Conservation (phyloP, 768 basidiomycete genomes). For the Tulasnella sp. region DNA sequence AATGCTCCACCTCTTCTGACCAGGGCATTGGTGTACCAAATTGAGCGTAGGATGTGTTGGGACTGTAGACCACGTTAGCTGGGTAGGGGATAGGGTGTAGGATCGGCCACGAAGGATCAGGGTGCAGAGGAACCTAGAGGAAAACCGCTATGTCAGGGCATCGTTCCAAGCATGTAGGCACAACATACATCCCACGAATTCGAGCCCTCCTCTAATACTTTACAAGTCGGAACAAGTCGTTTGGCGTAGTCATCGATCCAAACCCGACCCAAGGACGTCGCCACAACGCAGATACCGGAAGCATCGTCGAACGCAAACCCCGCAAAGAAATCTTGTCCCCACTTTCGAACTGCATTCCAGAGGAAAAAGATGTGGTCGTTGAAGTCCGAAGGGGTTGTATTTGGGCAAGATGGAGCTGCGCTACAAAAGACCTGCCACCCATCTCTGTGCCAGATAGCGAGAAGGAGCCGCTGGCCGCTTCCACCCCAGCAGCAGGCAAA, state of each 20-base stretch:
- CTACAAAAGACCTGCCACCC: neutral
- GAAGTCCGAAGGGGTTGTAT: neutral
- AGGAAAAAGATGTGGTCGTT: neutral
- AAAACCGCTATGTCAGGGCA: no score
- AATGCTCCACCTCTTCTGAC: neutral
- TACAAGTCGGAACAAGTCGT: neutral
- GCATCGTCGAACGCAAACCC: neutral
- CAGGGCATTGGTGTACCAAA: neutral
- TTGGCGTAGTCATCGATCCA: neutral
- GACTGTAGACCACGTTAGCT: neutral
- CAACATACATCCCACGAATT: no score
- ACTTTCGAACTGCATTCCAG: neutral
- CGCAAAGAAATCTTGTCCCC: neutral
- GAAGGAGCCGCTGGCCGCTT: neutral
- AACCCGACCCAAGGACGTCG: neutral
- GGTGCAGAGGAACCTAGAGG: neutral
- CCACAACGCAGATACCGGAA: neutral
- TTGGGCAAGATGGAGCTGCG: neutral
- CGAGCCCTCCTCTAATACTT: no score
- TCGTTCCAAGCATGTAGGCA: no score
- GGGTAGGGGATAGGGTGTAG: neutral
- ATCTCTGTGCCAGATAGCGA: neutral
- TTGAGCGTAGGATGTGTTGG: neutral
- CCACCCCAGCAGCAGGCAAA: neutral
- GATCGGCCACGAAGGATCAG: neutral